Conservation (phyloP, 2,329 filamentous ascomycete species). For the Aspergillus oerlinghausenensis region DNA sequence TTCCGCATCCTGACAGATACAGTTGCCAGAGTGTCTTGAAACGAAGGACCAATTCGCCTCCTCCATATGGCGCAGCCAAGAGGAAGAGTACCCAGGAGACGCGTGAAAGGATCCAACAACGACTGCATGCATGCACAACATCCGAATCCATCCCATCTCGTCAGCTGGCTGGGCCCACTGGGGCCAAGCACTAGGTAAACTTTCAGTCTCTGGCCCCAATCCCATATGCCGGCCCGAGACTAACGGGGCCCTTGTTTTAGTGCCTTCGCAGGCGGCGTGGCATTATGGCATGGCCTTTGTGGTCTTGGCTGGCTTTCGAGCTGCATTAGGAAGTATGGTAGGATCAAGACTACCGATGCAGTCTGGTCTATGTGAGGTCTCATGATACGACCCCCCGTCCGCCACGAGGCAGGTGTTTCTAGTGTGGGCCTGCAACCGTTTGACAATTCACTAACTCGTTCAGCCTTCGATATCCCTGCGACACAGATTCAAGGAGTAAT, state of each 20-base stretch:
- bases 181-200: slow-evolving; percentile 5
- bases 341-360: not conserved
- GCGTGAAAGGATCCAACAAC: slow-evolving; percentile 6
- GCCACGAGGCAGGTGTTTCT: not conserved
- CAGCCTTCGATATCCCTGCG: not conserved
- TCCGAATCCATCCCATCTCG: not conserved
- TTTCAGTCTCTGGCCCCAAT: slow-evolving; percentile 1
- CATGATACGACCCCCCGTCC: not conserved
- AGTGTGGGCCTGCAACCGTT: not conserved
- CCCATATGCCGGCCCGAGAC: slow-evolving; percentile 8
- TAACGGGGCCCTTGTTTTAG: slow-evolving; percentile 7
- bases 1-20: not conserved
- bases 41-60: not conserved
- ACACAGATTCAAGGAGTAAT: not conserved
- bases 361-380: not conserved
- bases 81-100: not conserved
- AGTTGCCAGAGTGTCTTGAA: not conserved
- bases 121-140: slow-evolving; percentile 15
- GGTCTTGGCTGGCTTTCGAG: not conserved
- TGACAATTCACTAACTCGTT: not conserved
- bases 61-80: not conserved
- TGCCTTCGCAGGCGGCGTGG: not conserved
- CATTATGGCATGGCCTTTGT: not conserved
- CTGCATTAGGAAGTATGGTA: not conserved
- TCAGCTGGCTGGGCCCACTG: slow-evolving; percentile 5